phyloP scores from a whole-genome alignment of 768 basidiomycete genomes.

The Gloeostereum incarnatum region DNA sequence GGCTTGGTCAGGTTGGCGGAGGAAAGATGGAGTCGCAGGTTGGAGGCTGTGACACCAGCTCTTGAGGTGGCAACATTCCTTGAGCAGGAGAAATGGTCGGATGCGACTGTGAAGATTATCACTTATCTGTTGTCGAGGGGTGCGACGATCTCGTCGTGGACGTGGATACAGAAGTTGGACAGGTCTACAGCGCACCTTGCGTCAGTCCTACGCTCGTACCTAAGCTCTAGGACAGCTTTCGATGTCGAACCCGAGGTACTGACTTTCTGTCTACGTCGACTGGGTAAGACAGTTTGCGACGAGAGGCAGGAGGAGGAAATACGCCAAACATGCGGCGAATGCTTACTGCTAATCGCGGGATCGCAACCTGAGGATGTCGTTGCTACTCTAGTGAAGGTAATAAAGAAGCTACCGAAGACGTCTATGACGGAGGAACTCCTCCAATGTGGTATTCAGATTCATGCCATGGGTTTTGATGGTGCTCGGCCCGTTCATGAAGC shows the following conservation, averaged over 20 bases:
- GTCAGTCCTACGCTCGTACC: conserved; percentile 31
- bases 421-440: conserved; percentile 20
- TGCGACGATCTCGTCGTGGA: conserved; percentile 14
- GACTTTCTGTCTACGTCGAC: too few relatives aligned
- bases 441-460: conserved; percentile 20
- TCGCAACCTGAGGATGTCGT: conserved; percentile 14
- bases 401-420: conserved; percentile 16
- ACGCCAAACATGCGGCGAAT: conserved; percentile 14
- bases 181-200: conserved; percentile 19
- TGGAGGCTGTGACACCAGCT: conserved; percentile 8
- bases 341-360: conserved; percentile 18
- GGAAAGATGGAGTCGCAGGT: conserved; percentile 23
- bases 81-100: conserved; percentile 29
- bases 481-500: conserved; percentile 15
- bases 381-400: conserved; percentile 16
- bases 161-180: conserved; percentile 27
- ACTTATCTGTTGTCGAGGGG: too few relatives aligned
- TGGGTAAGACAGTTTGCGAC: too few relatives aligned
- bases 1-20: conserved; percentile 16
- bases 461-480: conserved; percentile 9
- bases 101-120: conserved; percentile 33
- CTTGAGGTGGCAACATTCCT: conserved; percentile 27
- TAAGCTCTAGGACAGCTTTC: too few relatives aligned
- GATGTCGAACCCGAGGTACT: too few relatives aligned
- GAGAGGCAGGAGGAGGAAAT: conserved; percentile 7